Base-by-base conservation (phyloP, 1,284 basidiomycete genomes). In the Ceratobasidium sp. region DNA sequence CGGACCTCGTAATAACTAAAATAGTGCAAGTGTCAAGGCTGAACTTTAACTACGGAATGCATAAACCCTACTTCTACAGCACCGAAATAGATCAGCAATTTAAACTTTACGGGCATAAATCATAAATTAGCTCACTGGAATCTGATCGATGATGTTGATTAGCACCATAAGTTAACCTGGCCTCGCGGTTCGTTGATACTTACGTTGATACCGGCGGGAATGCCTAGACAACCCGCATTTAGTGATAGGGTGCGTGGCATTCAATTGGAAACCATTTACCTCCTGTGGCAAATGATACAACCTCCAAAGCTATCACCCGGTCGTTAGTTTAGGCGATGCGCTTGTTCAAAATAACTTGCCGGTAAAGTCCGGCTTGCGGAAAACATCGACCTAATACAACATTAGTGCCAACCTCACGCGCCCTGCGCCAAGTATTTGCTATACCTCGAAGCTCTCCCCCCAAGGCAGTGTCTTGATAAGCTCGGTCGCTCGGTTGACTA, bases 361-460 rank as follows among this genome's bases (percentile, higher is more conserved):
- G 0, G 93, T 94, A 78, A 95, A 95, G 78, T 94, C 93, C 1
- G 92, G 92, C 78, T 92, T 92, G 73, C 86, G 84, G 84, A 95
- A 95, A 0, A 86, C 83, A 74, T 92, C 89, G 36, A 92, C 91
- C 78, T 94, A 71, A 18, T 3, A 1, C n/a, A 2, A 11, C 44
- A 42, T 25, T 23, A 25, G 33, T 18, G 40, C 23, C 4, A 46
- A 4, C 53, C 2, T 9, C 53, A n/a, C 30, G 8, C 36, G 6
- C 16, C 16, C 53, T 36, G 53, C 14, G 23, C 53, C 30, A 36
- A 30, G n/a, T 23, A 8, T 18, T 40, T 18, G 42, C 86, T 83
- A 74, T 92, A 93, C 91, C 78, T 95, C 93, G 75, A 90, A 95
- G 77, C 88, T 86, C 75, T 85, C 81, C 3, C 92, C 92, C 93